Evolutionary conservation across 208 protist species (phyloP).

Genomic region (Acanthamoeba quina): DNA sequence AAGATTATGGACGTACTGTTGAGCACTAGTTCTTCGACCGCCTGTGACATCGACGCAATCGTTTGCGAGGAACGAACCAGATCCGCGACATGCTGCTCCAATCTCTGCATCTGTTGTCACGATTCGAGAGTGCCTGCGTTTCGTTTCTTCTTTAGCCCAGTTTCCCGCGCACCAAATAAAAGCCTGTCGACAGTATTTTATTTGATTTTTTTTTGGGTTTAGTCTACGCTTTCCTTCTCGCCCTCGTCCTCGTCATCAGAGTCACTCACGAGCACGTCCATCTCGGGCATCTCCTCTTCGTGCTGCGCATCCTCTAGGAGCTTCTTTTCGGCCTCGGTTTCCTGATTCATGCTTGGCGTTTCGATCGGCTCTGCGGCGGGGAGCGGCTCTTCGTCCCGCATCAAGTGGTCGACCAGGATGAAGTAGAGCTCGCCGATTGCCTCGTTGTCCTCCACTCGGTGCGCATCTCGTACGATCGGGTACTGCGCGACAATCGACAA

Average conservation of each 20-base stretch:
- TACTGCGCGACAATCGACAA: not conserved
- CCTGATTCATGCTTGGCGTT: slow-evolving; percentile 25
- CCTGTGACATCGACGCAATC: slow-evolving; percentile 11
- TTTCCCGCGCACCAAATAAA: too few species aligned
- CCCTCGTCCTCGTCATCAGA: slow-evolving; percentile 18
- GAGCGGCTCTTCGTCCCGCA: slow-evolving; percentile 46
- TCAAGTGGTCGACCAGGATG: slow-evolving; percentile 39
- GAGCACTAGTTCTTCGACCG: slow-evolving; percentile 51
- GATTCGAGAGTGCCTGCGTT: not conserved
- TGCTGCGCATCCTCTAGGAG: not conserved
- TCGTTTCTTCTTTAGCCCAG: not conserved
- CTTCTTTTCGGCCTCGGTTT: not conserved
- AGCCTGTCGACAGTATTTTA: not conserved
- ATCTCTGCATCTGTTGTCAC: not conserved
- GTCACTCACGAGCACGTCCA: slow-evolving; percentile 29
- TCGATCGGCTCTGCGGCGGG: not conserved
- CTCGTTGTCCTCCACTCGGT: slow-evolving; percentile 23
- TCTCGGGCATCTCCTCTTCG: slow-evolving; percentile 19
- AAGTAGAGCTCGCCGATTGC: slow-evolving; percentile 21
- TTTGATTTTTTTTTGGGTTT: not conserved
- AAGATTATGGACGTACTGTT: slow-evolving; percentile 51
- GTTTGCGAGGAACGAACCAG: slow-evolving; percentile 38
- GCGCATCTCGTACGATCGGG: slow-evolving; percentile 8
- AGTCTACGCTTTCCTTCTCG: slow-evolving; percentile 42
- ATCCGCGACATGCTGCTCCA: not conserved